Base-by-base conservation (phyloP, 2,329 filamentous ascomycete genomes). In the Tolypocladium sp. region DNA sequence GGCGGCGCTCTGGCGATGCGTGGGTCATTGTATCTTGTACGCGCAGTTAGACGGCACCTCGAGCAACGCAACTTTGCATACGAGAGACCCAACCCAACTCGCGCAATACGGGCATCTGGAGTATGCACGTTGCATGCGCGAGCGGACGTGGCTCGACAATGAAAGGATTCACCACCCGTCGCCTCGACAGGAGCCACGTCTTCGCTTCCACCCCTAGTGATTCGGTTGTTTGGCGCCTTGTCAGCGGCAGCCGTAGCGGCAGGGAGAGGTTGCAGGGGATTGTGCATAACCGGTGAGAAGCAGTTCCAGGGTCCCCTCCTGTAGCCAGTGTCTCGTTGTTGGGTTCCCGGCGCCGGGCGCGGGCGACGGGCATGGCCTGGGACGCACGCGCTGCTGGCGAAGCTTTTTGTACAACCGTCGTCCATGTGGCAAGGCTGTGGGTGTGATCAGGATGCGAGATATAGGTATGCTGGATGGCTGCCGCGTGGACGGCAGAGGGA, bases 141-240 rank as follows among this genome's bases (percentile, higher is more conserved):
- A 8, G 46, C 30, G 27, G 49, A 52, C 49, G 49, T 52, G 49
- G 49, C 49, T 27, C 27, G 30, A 52, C 27, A 9, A 17, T 15
- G 49, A 52, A n/a, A 25, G 20, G 9, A 20, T 33, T 13, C 27
- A 10, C 49, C 27, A 25, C 17, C 4, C 20, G 53, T 20, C 2
- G 37, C 37, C 27, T 20, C 37, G 54, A 55, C 54, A 55, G 54
- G 54, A 55, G 54, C 54, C 54, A 55, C 54, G 54, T 55, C 54
- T 55, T 30, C 25, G 17, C 54, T n/a, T 42, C 38, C 54, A n/a
- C 27, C 27, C 49, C 49, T 35, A 35, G 17, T 33, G 49, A 52
- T 52, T 52, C 49, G 49, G 49, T 12, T n/a, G 52, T 33, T 38
- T 41, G 38, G 38, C 54, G 37, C 54, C 53, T 25, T 42, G 37